phyloP scores from a whole-genome alignment of 108 stramenopile genomes.

The Cyclotella choctawhatcheeana region DNA sequence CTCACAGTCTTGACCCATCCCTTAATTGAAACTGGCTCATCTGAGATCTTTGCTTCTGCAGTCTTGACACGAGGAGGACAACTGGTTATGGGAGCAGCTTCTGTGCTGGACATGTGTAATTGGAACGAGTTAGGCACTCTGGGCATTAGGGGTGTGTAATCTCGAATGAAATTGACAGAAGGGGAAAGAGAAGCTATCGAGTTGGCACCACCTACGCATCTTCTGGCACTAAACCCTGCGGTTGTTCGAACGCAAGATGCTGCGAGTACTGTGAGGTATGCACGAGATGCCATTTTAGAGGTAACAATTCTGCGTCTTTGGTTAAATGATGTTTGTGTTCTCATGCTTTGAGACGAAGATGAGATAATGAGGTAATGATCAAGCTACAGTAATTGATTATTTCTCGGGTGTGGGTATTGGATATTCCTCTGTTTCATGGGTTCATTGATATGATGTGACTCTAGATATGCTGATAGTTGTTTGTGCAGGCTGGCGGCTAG shows the following conservation, averaged over 20 bases:
- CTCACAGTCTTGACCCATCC: constrained; percentile 98
- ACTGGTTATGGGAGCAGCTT: constrained; percentile 13
- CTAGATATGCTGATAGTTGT: too few relatives aligned
- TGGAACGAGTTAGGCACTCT: constrained; percentile 16
- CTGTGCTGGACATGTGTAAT: constrained; percentile 32
- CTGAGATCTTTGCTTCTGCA: constrained; percentile 66
- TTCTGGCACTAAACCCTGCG: constrained; percentile 18
- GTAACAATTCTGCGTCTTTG: constrained; percentile 11
- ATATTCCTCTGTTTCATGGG: too few relatives aligned
- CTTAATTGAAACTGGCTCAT: constrained; percentile 82
- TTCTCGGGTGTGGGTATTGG: too few relatives aligned
- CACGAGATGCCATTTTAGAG: constrained; percentile 55
- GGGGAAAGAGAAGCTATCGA: neutral
- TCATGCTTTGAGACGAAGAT: constrained; percentile 17
- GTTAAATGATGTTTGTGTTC: constrained; percentile 6
- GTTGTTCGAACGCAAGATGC: constrained; percentile 21
- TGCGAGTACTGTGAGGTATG: constrained; percentile 30
- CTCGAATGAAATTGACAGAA: neutral
- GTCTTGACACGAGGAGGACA: constrained; percentile 73
- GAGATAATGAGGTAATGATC: neutral
- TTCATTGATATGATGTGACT: too few relatives aligned
- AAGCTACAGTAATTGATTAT: too few relatives aligned
- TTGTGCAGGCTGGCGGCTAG: too few relatives aligned
- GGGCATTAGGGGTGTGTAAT: neutral
- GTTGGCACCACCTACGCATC: neutral